phyloP scores from a whole-genome alignment of 495 filamentous ascomycete species.

The Aspergillus bertholletiae region DNA sequence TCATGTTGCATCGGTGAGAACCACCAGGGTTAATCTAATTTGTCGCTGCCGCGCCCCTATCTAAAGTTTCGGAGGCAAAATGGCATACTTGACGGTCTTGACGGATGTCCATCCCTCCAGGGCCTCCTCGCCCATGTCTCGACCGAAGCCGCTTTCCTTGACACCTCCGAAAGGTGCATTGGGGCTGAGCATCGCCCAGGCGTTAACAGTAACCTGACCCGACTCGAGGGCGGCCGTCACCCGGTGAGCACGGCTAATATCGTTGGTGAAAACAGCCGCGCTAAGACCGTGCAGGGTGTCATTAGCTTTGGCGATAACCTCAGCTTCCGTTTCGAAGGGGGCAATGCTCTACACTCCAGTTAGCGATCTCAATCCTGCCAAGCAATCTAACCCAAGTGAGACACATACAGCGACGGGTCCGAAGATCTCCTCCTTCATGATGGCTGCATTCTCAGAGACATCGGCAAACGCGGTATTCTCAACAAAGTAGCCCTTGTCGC shows the following conservation, averaged over 20 bases:
- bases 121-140: constrained; percentile 38
- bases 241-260: constrained; percentile 71
- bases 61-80: constrained; percentile 1
- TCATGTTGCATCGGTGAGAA: background rate
- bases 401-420: constrained; percentile 41
- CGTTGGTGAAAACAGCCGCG: constrained; percentile 74
- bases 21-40: background rate
- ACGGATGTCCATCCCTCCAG: constrained; percentile 24
- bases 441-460: constrained; percentile 30
- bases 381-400: background rate
- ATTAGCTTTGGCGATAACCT: constrained; percentile 79
- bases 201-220: constrained; percentile 42
- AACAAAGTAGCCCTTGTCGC: constrained; percentile 44
- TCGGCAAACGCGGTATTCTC: constrained; percentile 46
- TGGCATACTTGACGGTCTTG: constrained; percentile 15
- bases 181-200: constrained; percentile 26
- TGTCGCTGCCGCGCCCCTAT: background rate
- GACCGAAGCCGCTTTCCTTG: constrained; percentile 52
- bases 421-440: constrained; percentile 51
- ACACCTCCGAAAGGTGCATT: constrained; percentile 50
- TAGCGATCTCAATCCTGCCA: background rate
- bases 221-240: constrained; percentile 76
- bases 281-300: constrained; percentile 82
- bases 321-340: constrained; percentile 74
- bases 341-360: constrained; percentile 23